Conservation (phyloP, 495 filamentous ascomycete species). For the Hypoxylon fuscum region DNA sequence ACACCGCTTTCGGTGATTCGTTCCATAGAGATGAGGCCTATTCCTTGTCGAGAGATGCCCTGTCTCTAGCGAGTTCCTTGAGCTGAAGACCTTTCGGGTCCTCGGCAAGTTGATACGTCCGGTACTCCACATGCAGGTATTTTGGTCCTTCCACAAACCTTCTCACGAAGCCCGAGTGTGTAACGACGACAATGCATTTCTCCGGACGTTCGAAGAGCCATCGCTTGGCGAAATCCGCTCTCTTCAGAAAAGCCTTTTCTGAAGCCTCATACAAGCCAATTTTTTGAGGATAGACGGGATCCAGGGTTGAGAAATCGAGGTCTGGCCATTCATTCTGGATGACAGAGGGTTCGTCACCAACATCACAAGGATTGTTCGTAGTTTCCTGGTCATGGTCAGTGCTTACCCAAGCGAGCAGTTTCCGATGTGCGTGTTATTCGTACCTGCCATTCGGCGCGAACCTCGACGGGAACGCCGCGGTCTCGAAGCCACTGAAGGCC, state of each 20-base stretch:
- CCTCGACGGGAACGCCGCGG: constrained; percentile 51
- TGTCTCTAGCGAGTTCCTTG: constrained; percentile 45
- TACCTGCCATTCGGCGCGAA: constrained; percentile 61
- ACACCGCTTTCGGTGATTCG: not conserved
- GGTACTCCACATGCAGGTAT: constrained; percentile 60
- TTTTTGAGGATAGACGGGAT: constrained; percentile 59
- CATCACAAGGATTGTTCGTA: constrained; percentile 62
- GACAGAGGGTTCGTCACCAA: constrained; percentile 47
- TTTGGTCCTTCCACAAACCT: constrained; percentile 46
- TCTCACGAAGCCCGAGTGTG: constrained; percentile 60
- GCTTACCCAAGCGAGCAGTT: not conserved
- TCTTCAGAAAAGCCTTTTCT: constrained; percentile 48
- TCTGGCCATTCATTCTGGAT: constrained; percentile 55
- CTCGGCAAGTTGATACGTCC: constrained; percentile 56
- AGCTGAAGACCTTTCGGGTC: constrained; percentile 44
- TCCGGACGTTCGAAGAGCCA: constrained; percentile 57
- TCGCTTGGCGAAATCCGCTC: constrained; percentile 51
- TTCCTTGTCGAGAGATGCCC: not conserved
- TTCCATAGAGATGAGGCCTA: not conserved
- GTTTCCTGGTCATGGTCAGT: constrained; percentile 52
- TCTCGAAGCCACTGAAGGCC: constrained; percentile 56
- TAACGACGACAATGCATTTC: constrained; percentile 62
- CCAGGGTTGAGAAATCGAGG: constrained; percentile 55
- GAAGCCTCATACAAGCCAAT: constrained; percentile 56
- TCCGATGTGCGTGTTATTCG: constrained; percentile 12